Evolutionary conservation across 164 flowering plant genomes (phyloP), one percentile per base, ranked within the genome.

Genomic region (Tetrastigma voinierianum): DNA sequence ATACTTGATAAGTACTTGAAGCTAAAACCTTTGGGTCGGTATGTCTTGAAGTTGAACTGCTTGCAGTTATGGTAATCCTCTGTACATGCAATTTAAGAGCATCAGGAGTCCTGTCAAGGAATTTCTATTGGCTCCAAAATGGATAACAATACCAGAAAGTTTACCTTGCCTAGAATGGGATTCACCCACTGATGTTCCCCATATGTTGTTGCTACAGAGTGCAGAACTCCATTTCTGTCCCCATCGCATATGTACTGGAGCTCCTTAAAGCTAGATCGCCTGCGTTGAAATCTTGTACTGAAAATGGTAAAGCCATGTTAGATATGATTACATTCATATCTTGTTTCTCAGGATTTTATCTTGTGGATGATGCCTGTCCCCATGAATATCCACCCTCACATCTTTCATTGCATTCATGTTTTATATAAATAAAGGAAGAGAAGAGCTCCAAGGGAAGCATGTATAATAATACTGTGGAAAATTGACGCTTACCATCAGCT

Each of bases 161-260:
- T 74, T 67, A 91, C 98, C 90, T 91, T 90, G 0, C 90, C n/a
- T n/a, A n/a, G n/a, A n/a, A n/a, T n/a, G n/a, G n/a, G n/a, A n/a
- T n/a, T n/a, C n/a, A n/a, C n/a, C 98, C 98, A 94, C 46, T 80
- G 93, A 72, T 94, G 98, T 71, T 86, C 71, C 55, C 98, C 98
- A 72, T 87, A 94, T 57, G 97, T 88, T 57, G 97, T 91, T 59
- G 97, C 97, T 1, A 92, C 85, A 78, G 78, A 88, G 77, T 86
- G 89, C 54, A 94, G 70, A 65, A 90, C 92, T 71, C 98, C 98
- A 79, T 94, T 91, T 78, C 85, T 86, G 70, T 94, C 98, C 17
- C 98, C 98, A 73, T 94, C 96, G 71, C 97, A 83, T 66, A 94
- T 85, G 79, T 90, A 94, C 71, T 82, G 96, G 47, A 94, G 93